Conservation (phyloP, 1,284 basidiomycete species). For the Amylostereum areolatum region DNA sequence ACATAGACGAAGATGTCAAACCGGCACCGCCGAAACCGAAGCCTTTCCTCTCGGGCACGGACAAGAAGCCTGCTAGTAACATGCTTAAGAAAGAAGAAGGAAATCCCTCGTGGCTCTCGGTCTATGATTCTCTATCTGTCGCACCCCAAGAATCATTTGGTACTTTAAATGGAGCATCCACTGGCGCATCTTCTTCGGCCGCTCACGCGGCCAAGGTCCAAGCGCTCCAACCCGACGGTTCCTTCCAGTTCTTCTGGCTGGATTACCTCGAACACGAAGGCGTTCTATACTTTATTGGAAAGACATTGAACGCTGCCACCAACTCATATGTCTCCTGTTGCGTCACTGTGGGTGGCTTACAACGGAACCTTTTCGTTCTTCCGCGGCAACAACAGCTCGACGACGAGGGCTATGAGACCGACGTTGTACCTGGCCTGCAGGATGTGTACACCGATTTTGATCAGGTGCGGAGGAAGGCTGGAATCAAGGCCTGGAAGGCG, state of each 20-base stretch:
- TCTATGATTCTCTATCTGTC: constrained; percentile 67
- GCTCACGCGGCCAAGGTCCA: constrained; percentile 41
- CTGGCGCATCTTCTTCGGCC: constrained; percentile 30
- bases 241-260: constrained; percentile 89
- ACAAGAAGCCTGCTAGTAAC: constrained; percentile 16
- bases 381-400: constrained; percentile 69
- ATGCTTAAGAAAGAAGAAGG: constrained; percentile 38
- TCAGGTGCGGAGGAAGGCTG: constrained; percentile 63
- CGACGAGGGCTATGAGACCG: constrained; percentile 66
- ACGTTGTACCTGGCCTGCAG: constrained; percentile 57
- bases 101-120: constrained; percentile 67
- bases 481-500: constrained; percentile 74
- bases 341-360: constrained; percentile 78
- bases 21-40: constrained; percentile 20
- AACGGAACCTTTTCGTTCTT: constrained; percentile 93
- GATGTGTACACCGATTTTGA: constrained; percentile 90
- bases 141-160: constrained; percentile 49
- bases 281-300: constrained; percentile 81
- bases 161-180: constrained; percentile 27
- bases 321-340: constrained; percentile 81
- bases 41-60: constrained; percentile 9
- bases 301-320: constrained; percentile 73
- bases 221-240: constrained; percentile 74
- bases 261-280: constrained; percentile 85
- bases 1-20: constrained; percentile 27